These are phyloP conservation scores for Pseudonitzschia multiseries DNA, from an alignment of 108 stramenopile species.

Conservation along the genomic window DNA sequence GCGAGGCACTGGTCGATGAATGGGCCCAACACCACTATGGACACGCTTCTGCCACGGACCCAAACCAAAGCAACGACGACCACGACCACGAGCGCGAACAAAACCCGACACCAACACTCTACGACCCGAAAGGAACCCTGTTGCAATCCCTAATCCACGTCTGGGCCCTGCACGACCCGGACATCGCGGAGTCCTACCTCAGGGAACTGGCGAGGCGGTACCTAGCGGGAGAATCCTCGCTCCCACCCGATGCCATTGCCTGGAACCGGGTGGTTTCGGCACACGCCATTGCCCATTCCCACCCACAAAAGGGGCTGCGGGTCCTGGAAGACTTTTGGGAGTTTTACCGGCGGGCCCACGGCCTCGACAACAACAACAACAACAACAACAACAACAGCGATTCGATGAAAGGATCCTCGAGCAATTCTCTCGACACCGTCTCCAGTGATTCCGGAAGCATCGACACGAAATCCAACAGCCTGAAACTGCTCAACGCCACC, in stretches of 20 bases:
- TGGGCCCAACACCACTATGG: slow-evolving; percentile 13
- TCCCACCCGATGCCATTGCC: slow-evolving; percentile 27
- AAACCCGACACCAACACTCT: not conserved
- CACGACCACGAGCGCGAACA: not conserved
- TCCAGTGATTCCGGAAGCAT: not conserved
- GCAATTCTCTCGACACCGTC: not conserved
- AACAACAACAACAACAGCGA: not conserved
- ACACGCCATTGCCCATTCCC: slow-evolving; percentile 24
- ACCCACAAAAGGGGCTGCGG: slow-evolving; percentile 13
- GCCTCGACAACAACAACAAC: not conserved
- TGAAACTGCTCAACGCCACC: not conserved
- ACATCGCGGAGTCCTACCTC: slow-evolving; percentile 21
- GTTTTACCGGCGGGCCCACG: slow-evolving; percentile 22
- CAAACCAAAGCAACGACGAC: not conserved
- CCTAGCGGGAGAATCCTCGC: not conserved
- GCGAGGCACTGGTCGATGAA: slow-evolving; percentile 28
- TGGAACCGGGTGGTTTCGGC: slow-evolving; percentile 41
- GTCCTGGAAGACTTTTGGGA: slow-evolving; percentile 31
- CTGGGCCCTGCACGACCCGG: slow-evolving; percentile 26
- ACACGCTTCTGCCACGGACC: too few relatives aligned
- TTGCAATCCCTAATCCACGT: slow-evolving; percentile 33
- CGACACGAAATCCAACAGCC: slow-evolving; percentile 2
- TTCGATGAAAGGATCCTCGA: not conserved
- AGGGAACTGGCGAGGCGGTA: slow-evolving; percentile 19
- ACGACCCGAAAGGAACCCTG: slow-evolving; percentile 8